These are phyloP conservation scores for Isatis tinctoria DNA, from an alignment of 345 rosid genomes.

Conservation along the genomic window DNA sequence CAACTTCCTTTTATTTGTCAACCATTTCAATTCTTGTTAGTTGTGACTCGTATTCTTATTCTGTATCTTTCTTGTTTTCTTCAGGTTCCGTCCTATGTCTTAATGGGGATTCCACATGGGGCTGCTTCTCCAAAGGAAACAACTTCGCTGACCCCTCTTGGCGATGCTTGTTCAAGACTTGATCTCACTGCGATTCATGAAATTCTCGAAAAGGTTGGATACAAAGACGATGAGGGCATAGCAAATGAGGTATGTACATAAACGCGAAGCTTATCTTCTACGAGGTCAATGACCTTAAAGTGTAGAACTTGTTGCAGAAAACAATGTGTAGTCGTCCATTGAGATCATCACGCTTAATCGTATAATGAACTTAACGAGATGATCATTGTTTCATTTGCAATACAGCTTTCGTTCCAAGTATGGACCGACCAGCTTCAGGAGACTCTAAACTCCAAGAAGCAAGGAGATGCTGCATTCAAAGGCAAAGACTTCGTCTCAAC, in stretches of 20 bases:
- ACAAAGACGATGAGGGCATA: conserved; percentile 76
- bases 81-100: conserved; percentile 59
- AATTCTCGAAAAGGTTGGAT: conserved; percentile 67
- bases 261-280: background rate
- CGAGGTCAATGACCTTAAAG: background rate
- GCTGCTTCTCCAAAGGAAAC: conserved; percentile 43
- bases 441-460: conserved; percentile 57
- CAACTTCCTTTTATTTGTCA: background rate
- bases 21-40: background rate
- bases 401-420: conserved; percentile 74
- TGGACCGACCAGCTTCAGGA: conserved; percentile 75
- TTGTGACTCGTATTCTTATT: background rate
- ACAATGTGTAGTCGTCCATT: background rate
- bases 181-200: conserved; percentile 82
- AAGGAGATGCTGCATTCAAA: conserved; percentile 63
- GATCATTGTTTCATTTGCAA: conserved; percentile 3
- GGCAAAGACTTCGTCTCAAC: conserved; percentile 54
- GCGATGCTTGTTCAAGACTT: conserved; percentile 75
- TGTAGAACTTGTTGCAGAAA: background rate
- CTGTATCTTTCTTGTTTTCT: background rate
- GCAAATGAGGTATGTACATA: conserved; percentile 64
- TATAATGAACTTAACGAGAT: background rate
- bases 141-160: conserved; percentile 50
- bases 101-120: conserved; percentile 70
- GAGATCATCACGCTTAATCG: background rate